Evolutionary conservation across 2,329 filamentous ascomycete genomes (phyloP), one percentile per base, ranked within the genome.

Genomic region (Phialemonium atrogriseum): DNA sequence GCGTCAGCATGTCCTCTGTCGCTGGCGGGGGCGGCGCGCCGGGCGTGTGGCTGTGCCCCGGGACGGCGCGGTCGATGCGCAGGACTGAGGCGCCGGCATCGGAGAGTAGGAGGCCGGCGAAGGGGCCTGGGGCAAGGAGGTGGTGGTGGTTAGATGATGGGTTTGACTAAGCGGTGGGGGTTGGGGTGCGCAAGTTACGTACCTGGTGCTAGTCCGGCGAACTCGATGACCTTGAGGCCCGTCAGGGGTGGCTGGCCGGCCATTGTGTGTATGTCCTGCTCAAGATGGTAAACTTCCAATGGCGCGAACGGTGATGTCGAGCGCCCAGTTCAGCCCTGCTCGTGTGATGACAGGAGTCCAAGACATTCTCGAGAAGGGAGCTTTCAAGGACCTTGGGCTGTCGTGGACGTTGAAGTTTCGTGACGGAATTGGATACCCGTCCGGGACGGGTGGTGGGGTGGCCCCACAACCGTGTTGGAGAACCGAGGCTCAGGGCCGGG

Each of bases 81-180:
- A 96, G 71, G 47, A 95, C 84, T 5, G 77, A 77, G 33, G 89
- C 89, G 49, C 89, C 89, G 43, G 86, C 85, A 59, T 95, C 88
- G 46, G 88, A 80, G 39, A 95, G 79, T 30, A 94, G 74, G 50
- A 95, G 74, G 47, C 87, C 87, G 30, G 86, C 82, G 55, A 91
- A 95, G 25, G 88, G 88, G 16, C 82, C 87, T 88, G 42, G 16
- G 30, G 15, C 2, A 13, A 12, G n/a, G 14, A 16, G 39, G 45
- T 29, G 43, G 35, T 31, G 5, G 7, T 2, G 11, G 19, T 27
- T 31, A n/a, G 18, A 34, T 26, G 19, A 18, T 9, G 12, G 23
- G 32, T 14, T 13, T 2, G 20, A 17, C 16, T 5, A 5, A 26
- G 12, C 10, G 10, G 11, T 24, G 16, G 10, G 13, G 13, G 9